Evolutionary conservation across 208 protist genomes (phyloP), one percentile per base, ranked within the genome.

Genomic region (Phytomonas francai): DNA sequence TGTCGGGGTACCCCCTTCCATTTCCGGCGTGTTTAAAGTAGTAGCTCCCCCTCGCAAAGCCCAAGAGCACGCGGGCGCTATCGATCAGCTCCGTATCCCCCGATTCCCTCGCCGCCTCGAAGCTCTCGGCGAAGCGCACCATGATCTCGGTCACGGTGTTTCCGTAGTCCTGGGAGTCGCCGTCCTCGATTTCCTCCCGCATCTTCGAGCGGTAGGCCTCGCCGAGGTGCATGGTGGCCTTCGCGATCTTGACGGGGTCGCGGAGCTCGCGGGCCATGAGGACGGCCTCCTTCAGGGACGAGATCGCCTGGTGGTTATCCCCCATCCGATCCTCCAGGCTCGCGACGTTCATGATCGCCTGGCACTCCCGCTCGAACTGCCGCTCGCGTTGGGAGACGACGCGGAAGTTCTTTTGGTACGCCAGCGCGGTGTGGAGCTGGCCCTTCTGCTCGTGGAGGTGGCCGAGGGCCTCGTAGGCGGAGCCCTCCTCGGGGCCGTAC

Each of bases 191-290:
- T 63, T 84, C 78, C 51, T 91, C 79, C 59, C 85, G 72, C 30
- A 76, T 73, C 19, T 76, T 77, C 22, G 70, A 75, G 36, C 83
- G 78, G 70, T 78, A 88, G 63, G 84, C 79, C 71, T 93, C 78
- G 22, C 91, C 88, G 0, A 95, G 81, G 71, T 94, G 83, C 88
- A 93, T 86, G 42, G 81, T 90, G 14, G 91, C 87, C 7, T 65
- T 72, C 66, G 84, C 91, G 29, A 96, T 72, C 68, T 84, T 82
- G 45, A 74, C 77, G 12, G 81, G 65, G 59, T 91, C 85, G 12
- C 73, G 78, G 22, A 85, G 76, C 56, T 90, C 71, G 64, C 88
- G 83, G n/a, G 91, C 86, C 16, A 96, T 67, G 25, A 59, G 16
- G 58, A 94, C 76, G 19, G 91, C 88, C 5, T 79, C 72, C 30